Conservation (phyloP, 163 green algal species). For the Picocystis sp. region DNA sequence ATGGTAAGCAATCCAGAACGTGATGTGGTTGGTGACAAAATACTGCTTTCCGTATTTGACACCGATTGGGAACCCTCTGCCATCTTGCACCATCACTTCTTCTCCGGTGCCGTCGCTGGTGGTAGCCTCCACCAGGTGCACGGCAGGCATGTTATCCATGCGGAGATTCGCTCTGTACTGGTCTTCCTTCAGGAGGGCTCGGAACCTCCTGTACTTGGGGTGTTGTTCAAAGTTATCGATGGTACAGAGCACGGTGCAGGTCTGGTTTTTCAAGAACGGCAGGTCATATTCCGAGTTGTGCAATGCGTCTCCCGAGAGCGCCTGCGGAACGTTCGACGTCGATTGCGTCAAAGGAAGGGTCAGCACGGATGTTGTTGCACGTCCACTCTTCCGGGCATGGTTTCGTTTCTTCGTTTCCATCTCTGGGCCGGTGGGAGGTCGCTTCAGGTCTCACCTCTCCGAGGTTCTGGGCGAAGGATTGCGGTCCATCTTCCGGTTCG, state of each 20-base stretch:
- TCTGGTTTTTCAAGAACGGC: no score
- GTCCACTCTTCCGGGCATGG: no score
- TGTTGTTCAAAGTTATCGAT: no score
- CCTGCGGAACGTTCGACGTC: no score
- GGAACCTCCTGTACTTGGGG: no score
- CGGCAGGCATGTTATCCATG: slow-evolving; percentile 79
- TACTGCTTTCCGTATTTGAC: slow-evolving; percentile 11
- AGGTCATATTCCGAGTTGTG: no score
- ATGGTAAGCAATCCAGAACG: slow-evolving; percentile 4
- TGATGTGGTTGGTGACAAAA: slow-evolving; percentile 22
- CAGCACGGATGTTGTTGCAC: no score
- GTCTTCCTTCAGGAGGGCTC: slow-evolving; percentile 17
- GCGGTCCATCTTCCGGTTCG: slow-evolving; percentile 56
- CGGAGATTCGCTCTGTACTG: slow-evolving; percentile 81
- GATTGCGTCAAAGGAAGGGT: no score
- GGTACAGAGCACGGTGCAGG: no score
- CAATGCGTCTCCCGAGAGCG: no score
- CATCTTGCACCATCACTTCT: neutral
- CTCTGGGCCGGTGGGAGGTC: no score
- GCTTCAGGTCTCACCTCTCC: slow-evolving; percentile 25
- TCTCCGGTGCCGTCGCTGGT: neutral
- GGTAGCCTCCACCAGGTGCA: slow-evolving; percentile 1
- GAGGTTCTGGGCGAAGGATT: slow-evolving; percentile 56
- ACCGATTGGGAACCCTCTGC: slow-evolving; percentile 18
- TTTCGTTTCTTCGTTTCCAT: no score